Base-by-base conservation (phyloP, 352 stramenopile genomes). In the Globisporangium paddicum region DNA sequence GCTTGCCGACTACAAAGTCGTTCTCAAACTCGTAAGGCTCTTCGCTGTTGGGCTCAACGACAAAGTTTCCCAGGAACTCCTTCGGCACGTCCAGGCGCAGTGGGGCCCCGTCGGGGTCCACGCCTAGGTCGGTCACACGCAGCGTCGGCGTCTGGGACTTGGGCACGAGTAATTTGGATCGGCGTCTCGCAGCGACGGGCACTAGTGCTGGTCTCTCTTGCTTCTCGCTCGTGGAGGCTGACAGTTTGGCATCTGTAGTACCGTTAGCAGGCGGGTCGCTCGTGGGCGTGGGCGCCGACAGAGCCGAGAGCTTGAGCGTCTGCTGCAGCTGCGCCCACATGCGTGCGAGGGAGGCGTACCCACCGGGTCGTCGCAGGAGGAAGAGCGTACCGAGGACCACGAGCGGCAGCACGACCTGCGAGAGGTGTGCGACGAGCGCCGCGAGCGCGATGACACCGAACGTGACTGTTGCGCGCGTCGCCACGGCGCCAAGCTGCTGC, bases 11-110 rank as follows among this genome's bases (percentile, higher is more conserved):
- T 44, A 90, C 81, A 53, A 87, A 88, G 9, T 88, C 83, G 64
- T 95, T 95, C 64, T 91, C 78, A 32, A 95, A 91, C n/a, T 59
- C 64, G 53, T 86, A 71, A 11, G 79, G 79, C 46, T 67, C 66
- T 1, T 61, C 42, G 2, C 58, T 61, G 44, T 79, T 78, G 14
- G 73, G 63, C 41, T 66, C 35, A 11, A 78, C 63, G 41, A 73
- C 52, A 60, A 42, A 44, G 60, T 49, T 19, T 11, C 28, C 14
- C 21, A 60, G 13, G 11, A 52, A 35, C 18, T 44, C 45, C 1
- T 35, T 35, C 9, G 32, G 60, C 10, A 42, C 44, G n/a, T 57
- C 34, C 4, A 56, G 48, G 0, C 32, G 60, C 21, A 62, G 49
- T 4, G 60, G 47, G 1, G 55, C 49, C 16, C 64, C 64, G 9